Evolutionary conservation across 148 eudicot species (phyloP), one percentile per base, ranked within the genome.

Genomic region (Vaccinium myrtillus): DNA sequence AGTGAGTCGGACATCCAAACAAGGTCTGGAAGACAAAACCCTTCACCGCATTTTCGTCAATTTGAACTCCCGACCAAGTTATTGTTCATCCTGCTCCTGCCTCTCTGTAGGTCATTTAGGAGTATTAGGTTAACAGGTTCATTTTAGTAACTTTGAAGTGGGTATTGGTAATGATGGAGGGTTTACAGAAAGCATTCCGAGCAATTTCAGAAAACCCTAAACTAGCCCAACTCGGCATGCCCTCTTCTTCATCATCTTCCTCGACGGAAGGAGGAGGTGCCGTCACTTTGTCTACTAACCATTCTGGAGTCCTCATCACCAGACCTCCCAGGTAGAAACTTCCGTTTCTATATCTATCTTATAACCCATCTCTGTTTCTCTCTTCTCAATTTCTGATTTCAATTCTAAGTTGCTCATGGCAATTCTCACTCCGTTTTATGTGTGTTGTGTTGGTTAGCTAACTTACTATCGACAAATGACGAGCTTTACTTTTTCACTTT

Each of bases 311-410:
- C 74, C 43, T 91, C 79, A 55, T 85, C 77, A 80, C 88, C 63
- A 88, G 89, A 82, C 85, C 91, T 82, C 88, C 93, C 48, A 87
- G 91, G 92, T 91, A 84, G 30, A n/a, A 18, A 49, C 25, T 13
- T 36, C 71, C 81, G 32, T 39, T 36, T 36, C 48, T 32, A 16
- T 25, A 12, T 36, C 16, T n/a, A 43, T 43, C 46, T 8, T 9
- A 8, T 51, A 51, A 8, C 56, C 19, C 12, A 43, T 43, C 23
- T 78, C 61, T 78, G 1, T 27, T 19, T 53, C 10, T 53, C 30
- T 4, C 19, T 61, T 23, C 4, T 30, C 49, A 10, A 12, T 76
- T 43, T n/a, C 56, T 19, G 30, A n/a, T 21, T 49, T 21, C 78
- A 75, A 9, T 46, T 43, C 11, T 43, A 75, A 10, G 49, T 21